Evolutionary conservation across 78 protist species (phyloP), one percentile per base, ranked within the genome.

Genomic region (Carpediemonas membranifera): DNA sequence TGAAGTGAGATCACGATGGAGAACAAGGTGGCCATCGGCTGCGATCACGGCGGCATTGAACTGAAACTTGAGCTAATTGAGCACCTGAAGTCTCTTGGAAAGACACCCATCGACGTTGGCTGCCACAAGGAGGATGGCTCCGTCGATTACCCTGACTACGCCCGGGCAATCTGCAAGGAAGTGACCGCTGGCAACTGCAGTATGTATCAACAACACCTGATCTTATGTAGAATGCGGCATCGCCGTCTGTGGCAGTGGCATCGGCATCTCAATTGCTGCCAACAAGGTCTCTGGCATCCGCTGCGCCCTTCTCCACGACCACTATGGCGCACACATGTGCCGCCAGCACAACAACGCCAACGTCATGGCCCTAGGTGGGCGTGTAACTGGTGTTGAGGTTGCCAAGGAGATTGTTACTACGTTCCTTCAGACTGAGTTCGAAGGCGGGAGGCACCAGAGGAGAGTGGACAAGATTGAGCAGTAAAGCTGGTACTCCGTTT

Each of bases 231-330:
- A 41, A 2, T 1, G 21, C 21, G 88, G 84, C n/a, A 68, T 84
- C 39, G 66, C 78, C 7, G 1, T 84, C 53, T 84, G 88, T 63
- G 83, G 84, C 36, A 71, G 70, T 21, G 88, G 88, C 36, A 84
- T 74, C 13, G 88, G 88, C 30, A 76, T 84, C 31, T 65, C 72
- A 34, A 84, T 84, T 33, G 84, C 88, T 2, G 79, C 82, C 24
- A 84, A 84, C 74, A 84, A 84, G 68, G 43, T 65, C 41, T 2
- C 7, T 18, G 85, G 85, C 36, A 76, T 84, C 34, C 67, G 84
- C 25, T 66, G 77, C 28, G 88, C 85, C 21, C 59, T 75, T 30
- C 35, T 41, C 14, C 76, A 35, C 52, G 3, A 28, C 3, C 15
- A 36, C 2, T 41, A 60, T 36, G 5, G 33, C 52, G 60, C 53